Percentiles rank a stretch among this genome's conserved stretches.
Evolutionary conservation across 768 basidiomycete species (phyloP).

Genomic region (Auriscalpium microsporum): DNA sequence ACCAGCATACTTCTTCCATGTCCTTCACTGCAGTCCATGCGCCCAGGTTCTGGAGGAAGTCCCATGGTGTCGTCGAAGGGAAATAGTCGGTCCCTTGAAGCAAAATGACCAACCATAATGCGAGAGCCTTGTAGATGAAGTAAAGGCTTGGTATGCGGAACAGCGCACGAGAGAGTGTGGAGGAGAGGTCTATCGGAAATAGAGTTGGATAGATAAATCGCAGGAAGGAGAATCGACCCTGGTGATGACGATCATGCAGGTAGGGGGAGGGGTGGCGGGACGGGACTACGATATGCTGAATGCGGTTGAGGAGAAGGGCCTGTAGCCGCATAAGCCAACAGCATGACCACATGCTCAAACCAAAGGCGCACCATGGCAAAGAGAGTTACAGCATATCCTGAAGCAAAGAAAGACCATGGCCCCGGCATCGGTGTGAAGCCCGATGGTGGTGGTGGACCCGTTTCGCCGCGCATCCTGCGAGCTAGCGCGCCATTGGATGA

Average conservation of each 20-base stretch:
- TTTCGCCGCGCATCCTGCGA: background rate
- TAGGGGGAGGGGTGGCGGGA: constrained; percentile 33
- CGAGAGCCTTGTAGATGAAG: constrained; percentile 45
- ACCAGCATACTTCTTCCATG: constrained; percentile 65
- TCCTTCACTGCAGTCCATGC: constrained; percentile 40
- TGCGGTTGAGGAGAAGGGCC: constrained; percentile 65
- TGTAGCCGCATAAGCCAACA: constrained; percentile 18
- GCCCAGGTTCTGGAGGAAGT: constrained; percentile 29
- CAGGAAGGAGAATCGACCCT: constrained; percentile 15
- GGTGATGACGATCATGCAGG: constrained; percentile 6
- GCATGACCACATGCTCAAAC: background rate
- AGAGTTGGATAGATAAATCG: constrained; percentile 28
- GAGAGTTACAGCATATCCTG: constrained; percentile 61
- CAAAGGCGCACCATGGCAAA: constrained; percentile 47
- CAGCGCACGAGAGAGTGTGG: constrained; percentile 46
- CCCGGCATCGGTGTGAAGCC: constrained; percentile 35
- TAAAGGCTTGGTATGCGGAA: constrained; percentile 60
- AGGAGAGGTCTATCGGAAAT: constrained; percentile 59
- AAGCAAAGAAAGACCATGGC: constrained; percentile 66
- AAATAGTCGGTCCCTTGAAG: constrained; percentile 44
- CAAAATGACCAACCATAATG: constrained; percentile 50
- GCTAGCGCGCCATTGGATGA: background rate
- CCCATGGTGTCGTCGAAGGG: constrained; percentile 25
- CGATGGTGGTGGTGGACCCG: constrained; percentile 3
- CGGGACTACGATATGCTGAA: constrained; percentile 72